Conservation (phyloP, 495 filamentous ascomycete genomes). For the Wilcoxina mikolae region DNA sequence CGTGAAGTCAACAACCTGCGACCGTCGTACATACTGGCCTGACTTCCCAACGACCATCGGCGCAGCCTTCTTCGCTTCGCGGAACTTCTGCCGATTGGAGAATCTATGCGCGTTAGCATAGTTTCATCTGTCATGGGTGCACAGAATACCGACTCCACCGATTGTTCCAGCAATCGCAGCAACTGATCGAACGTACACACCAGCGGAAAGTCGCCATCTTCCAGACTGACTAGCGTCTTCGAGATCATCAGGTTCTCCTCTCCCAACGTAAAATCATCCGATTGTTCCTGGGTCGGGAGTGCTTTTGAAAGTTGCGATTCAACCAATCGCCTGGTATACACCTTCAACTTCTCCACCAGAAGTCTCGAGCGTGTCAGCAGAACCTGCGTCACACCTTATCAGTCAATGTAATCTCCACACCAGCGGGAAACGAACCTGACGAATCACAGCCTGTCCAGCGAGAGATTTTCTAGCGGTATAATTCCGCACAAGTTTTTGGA, state of each 20-base stretch:
- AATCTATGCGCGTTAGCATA: neutral
- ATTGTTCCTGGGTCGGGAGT: neutral
- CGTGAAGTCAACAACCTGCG: conserved; percentile 29
- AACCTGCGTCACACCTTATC: conserved; percentile 19
- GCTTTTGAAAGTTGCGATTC: conserved; percentile 7
- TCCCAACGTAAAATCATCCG: neutral
- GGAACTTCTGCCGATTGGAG: conserved; percentile 12
- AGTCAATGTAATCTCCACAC: too few relatives aligned
- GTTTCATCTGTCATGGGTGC: too few relatives aligned
- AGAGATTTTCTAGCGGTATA: conserved; percentile 15
- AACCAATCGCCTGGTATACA: conserved; percentile 30
- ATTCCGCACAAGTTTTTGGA: conserved; percentile 32
- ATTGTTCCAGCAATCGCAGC: conserved; percentile 30
- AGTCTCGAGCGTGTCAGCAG: conserved; percentile 32
- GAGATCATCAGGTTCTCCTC: conserved; percentile 10
- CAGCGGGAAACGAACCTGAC: conserved; percentile 31
- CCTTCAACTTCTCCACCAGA: conserved; percentile 30
- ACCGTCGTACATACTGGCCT: conserved; percentile 5
- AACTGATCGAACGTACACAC: conserved; percentile 34
- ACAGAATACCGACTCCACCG: conserved; percentile 11
- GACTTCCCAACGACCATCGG: too few relatives aligned
- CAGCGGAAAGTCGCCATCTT: conserved; percentile 30
- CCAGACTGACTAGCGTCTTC: conserved; percentile 21
- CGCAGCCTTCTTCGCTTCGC: neutral
- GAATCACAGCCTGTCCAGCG: conserved; percentile 8